These are phyloP conservation scores for Plasmodium knowlesi DNA, from an alignment of 169 alveolate species.

Conservation along the genomic window DNA sequence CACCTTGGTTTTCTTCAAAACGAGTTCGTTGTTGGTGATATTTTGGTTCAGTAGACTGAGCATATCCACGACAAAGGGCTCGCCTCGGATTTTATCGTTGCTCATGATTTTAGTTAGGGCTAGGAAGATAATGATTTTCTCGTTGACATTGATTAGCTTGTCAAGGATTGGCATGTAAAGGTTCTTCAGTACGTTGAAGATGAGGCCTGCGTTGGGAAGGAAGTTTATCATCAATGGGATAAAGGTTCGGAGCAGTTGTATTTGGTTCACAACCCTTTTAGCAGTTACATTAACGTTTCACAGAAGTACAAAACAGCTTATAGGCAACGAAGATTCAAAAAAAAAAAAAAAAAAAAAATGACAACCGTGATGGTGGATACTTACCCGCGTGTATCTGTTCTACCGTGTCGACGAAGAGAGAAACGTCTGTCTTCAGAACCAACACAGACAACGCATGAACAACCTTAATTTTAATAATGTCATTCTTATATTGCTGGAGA, in stretches of 20 bases:
- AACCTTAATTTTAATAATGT: constrained; percentile 38
- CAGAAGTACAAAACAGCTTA: too few species aligned
- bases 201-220: constrained; percentile 10
- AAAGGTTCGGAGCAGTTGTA: too few species aligned
- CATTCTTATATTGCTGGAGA: constrained; percentile 80
- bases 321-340: too few species aligned
- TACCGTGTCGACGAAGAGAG: not conserved
- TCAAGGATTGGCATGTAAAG: constrained; percentile 42
- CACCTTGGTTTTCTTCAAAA: constrained; percentile 30
- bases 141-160: constrained; percentile 50
- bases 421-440: constrained; percentile 10
- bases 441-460: constrained; percentile 35
- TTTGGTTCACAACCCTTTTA: too few species aligned
- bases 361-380: not conserved
- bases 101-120: constrained; percentile 36
- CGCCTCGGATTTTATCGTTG: constrained; percentile 6
- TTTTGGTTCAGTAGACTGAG: constrained; percentile 22
- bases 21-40: constrained; percentile 44
- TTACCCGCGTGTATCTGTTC: constrained; percentile 30
- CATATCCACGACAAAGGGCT: constrained; percentile 38
- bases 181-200: constrained; percentile 44
- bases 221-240: too few species aligned
- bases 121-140: constrained; percentile 38
- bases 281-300: too few species aligned
- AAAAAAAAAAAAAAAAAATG: too few species aligned